These are phyloP conservation scores for Pseudogymnoascus verrucosus DNA, from an alignment of 2,329 filamentous ascomycete genomes.

Conservation along the genomic window DNA sequence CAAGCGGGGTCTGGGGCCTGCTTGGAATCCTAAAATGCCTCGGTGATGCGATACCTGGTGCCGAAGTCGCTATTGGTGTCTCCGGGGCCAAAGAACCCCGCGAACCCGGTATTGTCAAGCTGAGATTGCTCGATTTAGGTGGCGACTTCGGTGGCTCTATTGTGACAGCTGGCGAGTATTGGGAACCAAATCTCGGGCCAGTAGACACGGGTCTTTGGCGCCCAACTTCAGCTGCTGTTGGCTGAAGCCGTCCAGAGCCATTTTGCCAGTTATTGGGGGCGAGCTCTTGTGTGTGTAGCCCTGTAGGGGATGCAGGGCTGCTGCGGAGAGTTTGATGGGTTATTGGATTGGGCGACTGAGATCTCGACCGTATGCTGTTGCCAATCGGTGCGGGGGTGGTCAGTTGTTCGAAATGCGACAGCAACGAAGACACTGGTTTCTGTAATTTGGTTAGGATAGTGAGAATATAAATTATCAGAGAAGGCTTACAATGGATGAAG, in stretches of 20 bases:
- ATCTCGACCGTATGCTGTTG: conserved; percentile 4
- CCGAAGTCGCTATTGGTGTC: conserved; percentile 38
- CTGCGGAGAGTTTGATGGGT: neutral
- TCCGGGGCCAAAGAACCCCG: conserved; percentile 32
- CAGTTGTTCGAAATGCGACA: conserved; percentile 68
- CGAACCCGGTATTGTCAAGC: conserved; percentile 24
- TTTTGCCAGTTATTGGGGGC: neutral
- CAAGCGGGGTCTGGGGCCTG: conserved; percentile 44
- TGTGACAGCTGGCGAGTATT: conserved; percentile 52
- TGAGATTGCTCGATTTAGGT: conserved; percentile 36
- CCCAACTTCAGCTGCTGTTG: neutral
- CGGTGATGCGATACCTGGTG: conserved; percentile 29
- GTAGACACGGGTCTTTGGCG: neutral
- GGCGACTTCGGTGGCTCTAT: conserved; percentile 66
- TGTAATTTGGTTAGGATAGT: conserved; percentile 26
- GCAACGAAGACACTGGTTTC: conserved; percentile 76
- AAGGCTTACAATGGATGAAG: conserved; percentile 61
- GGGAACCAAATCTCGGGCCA: neutral
- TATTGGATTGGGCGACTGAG: conserved; percentile 7
- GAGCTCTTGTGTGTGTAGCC: neutral
- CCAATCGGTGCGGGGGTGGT: neutral
- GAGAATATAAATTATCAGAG: neutral
- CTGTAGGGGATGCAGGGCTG: neutral
- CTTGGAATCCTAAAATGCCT: conserved; percentile 47
- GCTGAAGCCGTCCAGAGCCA: neutral